Base-by-base conservation (phyloP, 257 asterid species). In the Solanum habrochaites region DNA sequence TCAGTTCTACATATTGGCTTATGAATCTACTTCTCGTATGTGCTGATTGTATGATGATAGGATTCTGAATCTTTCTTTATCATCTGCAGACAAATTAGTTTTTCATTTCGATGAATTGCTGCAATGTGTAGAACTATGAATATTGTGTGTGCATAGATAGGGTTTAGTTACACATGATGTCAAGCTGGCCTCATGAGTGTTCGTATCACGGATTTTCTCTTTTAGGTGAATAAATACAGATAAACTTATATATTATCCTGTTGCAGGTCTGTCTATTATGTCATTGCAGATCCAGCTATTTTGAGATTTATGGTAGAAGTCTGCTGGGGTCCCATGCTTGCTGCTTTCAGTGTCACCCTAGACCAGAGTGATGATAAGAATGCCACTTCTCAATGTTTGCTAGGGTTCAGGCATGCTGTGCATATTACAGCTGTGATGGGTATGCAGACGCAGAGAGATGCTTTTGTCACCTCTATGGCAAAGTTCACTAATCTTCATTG, bases 321-420 rank as follows among this genome's bases (percentile, higher is more conserved):
- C 87, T 96, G 98, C 91, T 97, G 99, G 99, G 99, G 99, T 62
- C 99, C 98, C 56, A 95, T 97, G 97, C 95, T 97, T 86, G 99
- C 99, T 89, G 99, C 99, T 37, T 97, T 96, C 91, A 97, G 99
- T 87, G 98, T 96, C 71, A 97, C 99, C 88, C 91, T 96, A 88
- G 99, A 94, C 92, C 99, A 97, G 94, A 97, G 96, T 90, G 98
- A 97, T 93, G 98, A 94, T 91, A 95, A 92, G 90, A 96, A 92
- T 89, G 95, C 98, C 88, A 97, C 99, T 88, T 89, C 93, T 83
- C 98, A 93, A 89, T 96, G 99, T 93, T 88, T 97, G 93, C 94
- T 91, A 92, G 99, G 99, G 82, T 90, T 96, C 91, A 95, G 98
- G 67, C 93, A 93, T 91, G 98, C 99, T 88, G 98, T 96, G 86